Evolutionary conservation across 805 yeast species (phyloP), one percentile per base, ranked within the genome.

Genomic region (Wickerhamiella parazyma): DNA sequence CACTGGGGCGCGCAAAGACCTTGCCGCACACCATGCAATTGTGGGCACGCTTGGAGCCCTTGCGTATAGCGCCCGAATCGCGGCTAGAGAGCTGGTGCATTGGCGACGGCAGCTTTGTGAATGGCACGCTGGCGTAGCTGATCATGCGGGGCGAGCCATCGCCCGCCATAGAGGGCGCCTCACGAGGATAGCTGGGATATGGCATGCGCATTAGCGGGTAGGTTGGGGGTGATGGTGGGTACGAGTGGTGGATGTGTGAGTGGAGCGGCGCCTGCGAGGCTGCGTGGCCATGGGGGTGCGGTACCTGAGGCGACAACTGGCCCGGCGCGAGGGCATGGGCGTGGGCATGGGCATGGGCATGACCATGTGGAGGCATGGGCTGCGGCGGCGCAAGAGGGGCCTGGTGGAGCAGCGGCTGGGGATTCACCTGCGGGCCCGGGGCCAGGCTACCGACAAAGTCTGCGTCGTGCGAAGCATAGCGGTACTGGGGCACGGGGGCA

Each of bases 1-100:
- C 80, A 6, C 84, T 76, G 5, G 95, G 95, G 50, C 95, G 68
- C 46, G 84, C 79, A 65, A 86, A 86, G 36, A 76, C 77, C 57
- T 85, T 82, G 41, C 75, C 69, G 58, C 95, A 84, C 24, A 76
- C 71, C 20, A 49, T 47, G 50, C 69, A 57, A 41, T 55, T 52
- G 51, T 65, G 64, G 47, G 59, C 58, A 35, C 49, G 50, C 36
- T 38, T 38, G 11, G 45, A 12, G 10, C 28, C 17, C 36, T 40
- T 40, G 38, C 43, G 43, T 14, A 40, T 25, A 6, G 38, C 43
- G 7, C 31, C 26, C 24, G 33, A 10, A 3, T 6, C 18, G n/a
- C 39, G 29, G 39, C 39, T 20, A 31, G 20, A 10, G 35, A n/a
- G 16, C 24, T 38, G 41, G 26, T 38, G 19, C 16, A 24, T 33